A percentile compares a stretch with the other conserved stretches of the same genome.
phyloP scores from a whole-genome alignment of 768 basidiomycete genomes.

The Filobasidium wieringae region DNA sequence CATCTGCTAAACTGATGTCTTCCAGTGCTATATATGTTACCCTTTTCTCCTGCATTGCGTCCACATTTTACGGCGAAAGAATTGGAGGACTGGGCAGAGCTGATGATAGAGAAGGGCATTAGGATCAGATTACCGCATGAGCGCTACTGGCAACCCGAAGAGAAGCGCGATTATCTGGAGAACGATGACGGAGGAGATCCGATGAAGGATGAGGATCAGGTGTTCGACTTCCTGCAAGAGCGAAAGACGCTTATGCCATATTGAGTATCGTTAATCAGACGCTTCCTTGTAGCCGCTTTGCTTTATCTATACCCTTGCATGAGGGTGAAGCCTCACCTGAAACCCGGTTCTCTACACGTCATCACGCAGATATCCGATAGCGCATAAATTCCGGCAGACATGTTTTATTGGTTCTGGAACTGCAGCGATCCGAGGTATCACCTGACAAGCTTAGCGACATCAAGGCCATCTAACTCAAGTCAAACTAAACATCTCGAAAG shows the following conservation, averaged over 20 bases:
- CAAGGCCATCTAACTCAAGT: no score
- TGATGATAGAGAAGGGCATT: slow-evolving; percentile 40
- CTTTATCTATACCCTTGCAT: no score
- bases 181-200: slow-evolving; percentile 21
- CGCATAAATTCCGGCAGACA: no score
- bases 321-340: no score
- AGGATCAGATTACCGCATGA: slow-evolving; percentile 35
- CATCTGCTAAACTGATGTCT: background rate
- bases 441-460: no score
- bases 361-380: no score
- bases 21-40: slow-evolving; percentile 40
- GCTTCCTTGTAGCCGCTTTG: no score
- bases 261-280: slow-evolving; percentile 14
- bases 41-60: slow-evolving; percentile 36
- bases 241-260: slow-evolving; percentile 36
- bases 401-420: no score
- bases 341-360: no score
- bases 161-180: slow-evolving; percentile 13
- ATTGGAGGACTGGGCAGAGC: slow-evolving; percentile 36
- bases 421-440: no score
- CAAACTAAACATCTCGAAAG: no score
- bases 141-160: slow-evolving; percentile 18
- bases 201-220: slow-evolving; percentile 27
- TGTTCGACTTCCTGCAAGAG: slow-evolving; percentile 30
- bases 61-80: slow-evolving; percentile 36